Conservation (phyloP, 2,329 filamentous ascomycete species). For the Diaporthe caulivora region DNA sequence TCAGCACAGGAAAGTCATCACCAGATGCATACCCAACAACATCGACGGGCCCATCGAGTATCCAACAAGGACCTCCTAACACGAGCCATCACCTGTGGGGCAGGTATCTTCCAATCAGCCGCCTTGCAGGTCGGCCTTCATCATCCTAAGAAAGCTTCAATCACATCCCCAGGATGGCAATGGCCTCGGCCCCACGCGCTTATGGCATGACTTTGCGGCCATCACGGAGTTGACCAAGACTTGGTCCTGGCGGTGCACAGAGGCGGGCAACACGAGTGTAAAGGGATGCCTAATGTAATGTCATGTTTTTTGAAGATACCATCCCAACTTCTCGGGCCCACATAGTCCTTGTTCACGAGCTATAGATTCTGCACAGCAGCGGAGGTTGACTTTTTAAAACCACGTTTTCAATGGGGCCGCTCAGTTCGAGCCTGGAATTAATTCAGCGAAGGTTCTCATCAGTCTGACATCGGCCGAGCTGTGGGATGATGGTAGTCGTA, state of each 20-base stretch:
- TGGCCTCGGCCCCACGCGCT: conserved; percentile 46
- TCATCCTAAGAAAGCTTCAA: conserved; percentile 60
- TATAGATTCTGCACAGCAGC: no score
- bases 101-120: conserved; percentile 58
- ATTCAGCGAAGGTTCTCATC: no score
- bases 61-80: conserved; percentile 49
- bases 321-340: no score
- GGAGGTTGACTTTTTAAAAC: no score
- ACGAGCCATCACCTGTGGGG: conserved; percentile 54
- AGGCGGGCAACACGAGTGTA: conserved; percentile 57
- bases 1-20: neutral
- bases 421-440: no score
- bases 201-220: conserved; percentile 48
- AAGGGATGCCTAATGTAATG: conserved; percentile 54
- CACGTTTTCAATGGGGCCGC: no score
- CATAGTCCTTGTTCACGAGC: no score
- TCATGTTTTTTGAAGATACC: no score
- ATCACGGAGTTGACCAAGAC: conserved; percentile 46
- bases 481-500: no score
- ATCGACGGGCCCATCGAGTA: conserved; percentile 34
- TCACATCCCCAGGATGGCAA: conserved; percentile 58
- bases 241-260: conserved; percentile 52
- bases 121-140: conserved; percentile 54
- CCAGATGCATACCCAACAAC: conserved; percentile 37
- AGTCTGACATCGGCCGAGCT: no score